A percentile compares a stretch with the other conserved stretches of the same genome.
Conservation (phyloP, 345 rosid species). For the Citrus medica region DNA sequence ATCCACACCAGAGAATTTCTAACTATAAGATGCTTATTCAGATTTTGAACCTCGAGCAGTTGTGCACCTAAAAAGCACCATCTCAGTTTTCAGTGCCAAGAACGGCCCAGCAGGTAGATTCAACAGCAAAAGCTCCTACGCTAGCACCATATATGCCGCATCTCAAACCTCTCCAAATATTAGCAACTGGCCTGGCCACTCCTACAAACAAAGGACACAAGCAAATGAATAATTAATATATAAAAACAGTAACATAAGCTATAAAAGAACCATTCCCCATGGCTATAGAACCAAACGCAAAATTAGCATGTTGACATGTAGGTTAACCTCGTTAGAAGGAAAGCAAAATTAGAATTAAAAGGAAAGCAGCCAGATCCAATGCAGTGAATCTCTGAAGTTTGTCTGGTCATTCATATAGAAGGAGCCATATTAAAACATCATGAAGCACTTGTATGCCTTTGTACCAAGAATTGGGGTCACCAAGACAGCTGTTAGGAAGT, state of each 20-base stretch:
- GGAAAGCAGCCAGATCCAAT: neutral
- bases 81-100: neutral
- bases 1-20: too few relatives aligned
- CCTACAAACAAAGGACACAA: neutral
- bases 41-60: neutral
- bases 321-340: neutral
- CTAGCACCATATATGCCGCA: neutral
- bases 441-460: neutral
- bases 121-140: neutral
- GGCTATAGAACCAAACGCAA: neutral
- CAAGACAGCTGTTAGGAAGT: neutral
- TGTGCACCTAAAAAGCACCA: neutral
- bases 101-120: neutral
- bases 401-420: neutral
- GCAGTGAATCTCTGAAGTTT: neutral
- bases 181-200: neutral
- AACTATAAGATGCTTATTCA: neutral
- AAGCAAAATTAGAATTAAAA: neutral
- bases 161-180: neutral
- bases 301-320: neutral
- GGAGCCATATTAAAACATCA: neutral
- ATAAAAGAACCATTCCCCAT: neutral
- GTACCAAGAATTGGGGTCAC: neutral
- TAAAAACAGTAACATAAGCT: neutral
- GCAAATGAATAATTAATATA: neutral